Percentiles rank a stretch among this genome's conserved stretches.
These are phyloP conservation scores for Ophiostoma fasciatum DNA, from an alignment of 2,329 filamentous ascomycete genomes.

Conservation along the genomic window DNA sequence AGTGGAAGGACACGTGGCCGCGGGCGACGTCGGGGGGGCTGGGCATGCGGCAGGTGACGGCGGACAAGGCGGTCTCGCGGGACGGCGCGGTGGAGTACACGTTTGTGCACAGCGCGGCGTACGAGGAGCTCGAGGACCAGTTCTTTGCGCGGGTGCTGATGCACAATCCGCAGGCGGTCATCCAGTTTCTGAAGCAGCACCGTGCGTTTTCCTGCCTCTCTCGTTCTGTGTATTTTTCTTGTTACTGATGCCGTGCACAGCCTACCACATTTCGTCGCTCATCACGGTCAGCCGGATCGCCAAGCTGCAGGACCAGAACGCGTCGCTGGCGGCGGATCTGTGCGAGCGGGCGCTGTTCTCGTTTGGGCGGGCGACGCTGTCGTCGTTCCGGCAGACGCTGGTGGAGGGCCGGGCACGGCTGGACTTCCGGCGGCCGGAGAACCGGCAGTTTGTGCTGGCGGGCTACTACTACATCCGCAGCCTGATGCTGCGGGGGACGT, in stretches of 20 bases:
- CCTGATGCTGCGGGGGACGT: constrained; percentile 80
- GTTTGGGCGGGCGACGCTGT: constrained; percentile 78
- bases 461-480: constrained; percentile 80
- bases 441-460: constrained; percentile 83
- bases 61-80: constrained; percentile 1
- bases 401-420: constrained; percentile 66
- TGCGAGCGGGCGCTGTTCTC: constrained; percentile 85
- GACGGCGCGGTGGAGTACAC: constrained; percentile 53
- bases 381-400: constrained; percentile 63
- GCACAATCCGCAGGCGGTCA: constrained; percentile 66
- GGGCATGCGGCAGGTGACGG: constrained; percentile 41
- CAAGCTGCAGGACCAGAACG: constrained; percentile 70
- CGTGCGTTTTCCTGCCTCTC: constrained; percentile 23
- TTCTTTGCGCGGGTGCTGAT: constrained; percentile 76
- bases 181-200: constrained; percentile 57
- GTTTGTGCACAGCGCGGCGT: constrained; percentile 59
- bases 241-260: constrained; percentile 17
- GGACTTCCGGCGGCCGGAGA: constrained; percentile 69
- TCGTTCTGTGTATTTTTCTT: not conserved
- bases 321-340: constrained; percentile 71
- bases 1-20: constrained; percentile 81
- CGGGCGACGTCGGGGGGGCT: constrained; percentile 64
- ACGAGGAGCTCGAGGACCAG: constrained; percentile 57
- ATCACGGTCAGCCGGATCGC: constrained; percentile 87
- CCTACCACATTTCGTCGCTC: constrained; percentile 88